Percentiles rank a stretch among this genome's conserved stretches.
phyloP scores from a whole-genome alignment of 192 early-diverging fungal species.

The Backusella westeae region DNA sequence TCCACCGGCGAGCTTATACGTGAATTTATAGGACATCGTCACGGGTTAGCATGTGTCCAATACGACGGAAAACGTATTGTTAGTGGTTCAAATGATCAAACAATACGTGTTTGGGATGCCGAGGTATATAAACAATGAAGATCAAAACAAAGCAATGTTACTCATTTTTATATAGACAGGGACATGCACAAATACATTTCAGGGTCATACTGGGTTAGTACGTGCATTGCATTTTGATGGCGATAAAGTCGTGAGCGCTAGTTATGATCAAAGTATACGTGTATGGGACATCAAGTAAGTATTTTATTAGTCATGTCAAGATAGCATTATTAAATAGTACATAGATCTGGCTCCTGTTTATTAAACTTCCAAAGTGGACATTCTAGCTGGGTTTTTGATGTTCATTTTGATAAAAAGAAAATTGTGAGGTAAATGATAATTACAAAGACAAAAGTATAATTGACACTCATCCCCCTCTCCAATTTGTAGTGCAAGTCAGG shows the following conservation, averaged over 20 bases:
- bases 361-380: conserved; percentile 78
- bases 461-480: too few species aligned
- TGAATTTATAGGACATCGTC: conserved; percentile 70
- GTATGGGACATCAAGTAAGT: conserved; percentile 82
- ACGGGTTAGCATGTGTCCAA: conserved; percentile 88
- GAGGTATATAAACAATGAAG: conserved; percentile 36
- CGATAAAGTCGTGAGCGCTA: conserved; percentile 72
- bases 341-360: conserved; percentile 64
- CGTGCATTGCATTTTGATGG: conserved; percentile 86
- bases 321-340: not conserved
- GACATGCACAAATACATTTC: conserved; percentile 49
- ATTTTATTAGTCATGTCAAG: not conserved
- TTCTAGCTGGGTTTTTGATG: conserved; percentile 95
- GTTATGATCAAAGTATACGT: conserved; percentile 93
- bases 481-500: conserved; percentile 41
- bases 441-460: too few species aligned
- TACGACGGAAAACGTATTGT: conserved; percentile 84
- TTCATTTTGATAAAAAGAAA: conserved; percentile 77
- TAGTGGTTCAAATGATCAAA: conserved; percentile 79
- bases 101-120: conserved; percentile 79
- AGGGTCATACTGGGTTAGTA: conserved; percentile 73
- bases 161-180: conserved; percentile 36
- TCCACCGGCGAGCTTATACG: conserved; percentile 61
- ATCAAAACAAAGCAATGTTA: conserved; percentile 37
- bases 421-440: conserved; percentile 64